Base-by-base conservation (phyloP, 1,284 basidiomycete genomes). In the Cutaneotrichosporon sp. region DNA sequence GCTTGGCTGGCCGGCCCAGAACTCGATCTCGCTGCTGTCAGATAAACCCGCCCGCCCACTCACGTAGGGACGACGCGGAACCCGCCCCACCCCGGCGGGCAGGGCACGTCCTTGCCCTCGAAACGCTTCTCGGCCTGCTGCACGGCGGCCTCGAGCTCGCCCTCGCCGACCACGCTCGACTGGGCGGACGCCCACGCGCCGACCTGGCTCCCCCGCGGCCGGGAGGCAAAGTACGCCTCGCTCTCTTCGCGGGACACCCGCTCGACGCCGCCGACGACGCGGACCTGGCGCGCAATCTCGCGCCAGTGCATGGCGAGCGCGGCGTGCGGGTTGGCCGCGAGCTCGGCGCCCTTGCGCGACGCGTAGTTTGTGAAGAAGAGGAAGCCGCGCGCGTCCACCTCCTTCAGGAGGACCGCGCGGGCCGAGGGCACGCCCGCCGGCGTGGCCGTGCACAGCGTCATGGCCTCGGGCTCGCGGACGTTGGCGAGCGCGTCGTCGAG, bases 321-420 rank as follows among this genome's bases (percentile, higher is more conserved):
- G 0, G 90, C 92, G 71, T 88, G 83, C 0, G 90, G 89, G 72
- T 93, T 95, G 45, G 81, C 83, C 3, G 78, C 66, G 49, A 99
- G 83, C 78, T 98, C 97, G 36, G 81, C 75, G 2, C 90, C 92
- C 81, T 99, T 99, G 66, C 95, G 86, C 20, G 92, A 95, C 38
- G 85, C 85, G 82, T 99, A 99, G 82, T 99, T 99, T 38, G 94
- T 95, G 84, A 87, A 99, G 81, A 98, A 97, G 58, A 95, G 86
- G 81, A 99, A 97, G 38, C 95, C 94, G 54, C 82, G 84, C 25
- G 83, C 74, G 80, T 95, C 91, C 71, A 92, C 86, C 71, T 92
- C 86, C 79, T 97, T 98, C 72, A 98, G 87, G 66, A 98, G 87
- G 54, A 98, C 95, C 73, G 92, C 85, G 65, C 95, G 88, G 4